These are phyloP conservation scores for Halophytophthora polymorphica DNA, from an alignment of 352 stramenopile genomes.

Conservation along the genomic window DNA sequence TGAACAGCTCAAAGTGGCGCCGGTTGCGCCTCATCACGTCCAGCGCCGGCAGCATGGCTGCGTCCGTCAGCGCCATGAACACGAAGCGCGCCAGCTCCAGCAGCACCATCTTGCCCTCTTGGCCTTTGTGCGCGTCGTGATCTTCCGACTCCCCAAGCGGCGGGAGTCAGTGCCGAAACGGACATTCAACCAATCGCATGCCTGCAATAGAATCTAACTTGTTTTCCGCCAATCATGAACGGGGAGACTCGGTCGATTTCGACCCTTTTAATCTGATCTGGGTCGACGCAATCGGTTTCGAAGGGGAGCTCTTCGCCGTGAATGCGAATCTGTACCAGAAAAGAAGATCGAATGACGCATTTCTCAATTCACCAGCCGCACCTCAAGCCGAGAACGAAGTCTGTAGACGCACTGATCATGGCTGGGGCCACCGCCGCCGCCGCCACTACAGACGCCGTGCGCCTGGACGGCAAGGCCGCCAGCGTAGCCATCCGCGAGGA, in stretches of 20 bases:
- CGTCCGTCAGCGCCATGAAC: slow-evolving; percentile 71
- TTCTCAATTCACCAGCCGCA: slow-evolving; percentile 13
- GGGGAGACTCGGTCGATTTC: too few relatives aligned
- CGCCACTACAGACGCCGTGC: slow-evolving; percentile 5
- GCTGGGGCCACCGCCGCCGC: neutral
- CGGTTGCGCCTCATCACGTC: slow-evolving; percentile 78
- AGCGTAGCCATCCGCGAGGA: slow-evolving; percentile 72
- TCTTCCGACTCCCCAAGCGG: neutral
- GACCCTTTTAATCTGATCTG: slow-evolving; percentile 2
- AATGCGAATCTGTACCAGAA: neutral
- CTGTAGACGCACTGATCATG: slow-evolving; percentile 4
- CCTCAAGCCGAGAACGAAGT: slow-evolving; percentile 2
- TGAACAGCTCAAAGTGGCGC: slow-evolving; percentile 88
- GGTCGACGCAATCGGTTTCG: neutral
- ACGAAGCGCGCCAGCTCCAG: slow-evolving; percentile 53
- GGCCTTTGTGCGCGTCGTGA: slow-evolving; percentile 1
- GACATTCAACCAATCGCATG: slow-evolving; percentile 5
- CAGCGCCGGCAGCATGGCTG: slow-evolving; percentile 72
- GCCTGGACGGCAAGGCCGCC: slow-evolving; percentile 86
- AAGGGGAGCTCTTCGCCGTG: slow-evolving; percentile 2
- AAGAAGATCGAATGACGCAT: slow-evolving; percentile 14
- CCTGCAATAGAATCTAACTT: slow-evolving; percentile 1
- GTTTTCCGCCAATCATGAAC: slow-evolving; percentile 15
- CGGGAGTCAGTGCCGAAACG: neutral
- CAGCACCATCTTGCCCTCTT: slow-evolving; percentile 30